Evolutionary conservation across 208 protist species (phyloP).

Genomic region (Plasmodiophora brassicae): DNA sequence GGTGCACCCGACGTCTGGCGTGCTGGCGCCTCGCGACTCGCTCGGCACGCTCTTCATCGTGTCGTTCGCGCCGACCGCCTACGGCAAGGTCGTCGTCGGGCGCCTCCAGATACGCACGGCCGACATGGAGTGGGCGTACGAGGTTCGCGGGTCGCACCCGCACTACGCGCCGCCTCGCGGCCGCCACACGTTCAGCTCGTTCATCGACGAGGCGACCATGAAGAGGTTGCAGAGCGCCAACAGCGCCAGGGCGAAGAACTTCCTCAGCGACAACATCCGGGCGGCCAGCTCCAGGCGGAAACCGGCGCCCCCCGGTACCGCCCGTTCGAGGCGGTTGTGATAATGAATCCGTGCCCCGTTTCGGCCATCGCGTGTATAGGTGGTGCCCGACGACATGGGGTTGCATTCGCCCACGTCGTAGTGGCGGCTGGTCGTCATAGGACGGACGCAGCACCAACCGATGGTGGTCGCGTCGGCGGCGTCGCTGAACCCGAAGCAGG

Average conservation of each 20-base stretch:
- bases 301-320: too few species aligned
- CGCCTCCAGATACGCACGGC: not conserved
- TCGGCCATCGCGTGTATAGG: too few species aligned
- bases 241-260: not conserved
- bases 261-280: not conserved
- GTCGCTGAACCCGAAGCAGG: not conserved
- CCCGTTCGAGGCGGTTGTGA: too few species aligned
- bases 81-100: not conserved
- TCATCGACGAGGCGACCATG: not conserved
- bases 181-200: not conserved
- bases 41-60: not conserved
- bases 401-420: too few species aligned
- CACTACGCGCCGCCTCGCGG: not conserved
- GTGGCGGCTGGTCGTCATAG: too few species aligned
- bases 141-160: not conserved
- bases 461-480: too few species aligned
- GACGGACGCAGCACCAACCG: too few species aligned
- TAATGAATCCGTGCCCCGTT: too few species aligned
- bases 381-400: too few species aligned
- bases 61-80: not conserved
- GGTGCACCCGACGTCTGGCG: not conserved
- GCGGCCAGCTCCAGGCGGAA: not conserved
- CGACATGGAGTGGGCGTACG: conserved; percentile 4
- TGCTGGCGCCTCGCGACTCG: not conserved
- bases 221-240: not conserved